Conservation (phyloP, 2,329 filamentous ascomycete genomes). For the Plectosphaerella cucumerina region DNA sequence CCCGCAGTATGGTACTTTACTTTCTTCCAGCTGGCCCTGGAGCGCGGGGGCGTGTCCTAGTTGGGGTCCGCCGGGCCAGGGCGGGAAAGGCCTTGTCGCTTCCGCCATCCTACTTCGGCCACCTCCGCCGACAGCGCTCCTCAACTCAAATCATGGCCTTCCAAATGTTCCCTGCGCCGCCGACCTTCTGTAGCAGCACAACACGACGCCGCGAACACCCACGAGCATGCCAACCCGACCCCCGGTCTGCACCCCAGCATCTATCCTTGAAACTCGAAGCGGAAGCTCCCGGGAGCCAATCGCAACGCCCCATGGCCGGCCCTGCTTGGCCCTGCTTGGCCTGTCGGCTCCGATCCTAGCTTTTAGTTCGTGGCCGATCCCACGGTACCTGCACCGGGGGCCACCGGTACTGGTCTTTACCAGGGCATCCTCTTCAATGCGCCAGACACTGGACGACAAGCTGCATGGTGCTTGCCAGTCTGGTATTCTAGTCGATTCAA, state of each 20-base stretch:
- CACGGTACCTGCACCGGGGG: too few species aligned
- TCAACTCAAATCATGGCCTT: not conserved
- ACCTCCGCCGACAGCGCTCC: not conserved
- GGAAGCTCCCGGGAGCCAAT: constrained; percentile 1
- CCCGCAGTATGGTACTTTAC: too few species aligned
- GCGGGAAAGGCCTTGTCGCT: not conserved
- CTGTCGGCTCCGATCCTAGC: not conserved
- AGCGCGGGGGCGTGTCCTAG: too few species aligned
- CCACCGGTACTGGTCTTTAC: too few species aligned
- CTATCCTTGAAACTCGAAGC: not conserved
- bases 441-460: not conserved
- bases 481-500: too few species aligned
- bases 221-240: too few species aligned
- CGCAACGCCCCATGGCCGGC: not conserved
- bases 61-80: too few species aligned
- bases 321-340: not conserved
- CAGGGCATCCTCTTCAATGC: not conserved
- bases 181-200: too few species aligned
- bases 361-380: not conserved
- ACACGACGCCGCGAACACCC: too few species aligned
- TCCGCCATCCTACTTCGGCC: not conserved
- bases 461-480: not conserved
- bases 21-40: too few species aligned
- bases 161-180: not conserved
- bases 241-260: not conserved